Base-by-base conservation (phyloP, 2,329 filamentous ascomycete species). In the Nemania sp. region DNA sequence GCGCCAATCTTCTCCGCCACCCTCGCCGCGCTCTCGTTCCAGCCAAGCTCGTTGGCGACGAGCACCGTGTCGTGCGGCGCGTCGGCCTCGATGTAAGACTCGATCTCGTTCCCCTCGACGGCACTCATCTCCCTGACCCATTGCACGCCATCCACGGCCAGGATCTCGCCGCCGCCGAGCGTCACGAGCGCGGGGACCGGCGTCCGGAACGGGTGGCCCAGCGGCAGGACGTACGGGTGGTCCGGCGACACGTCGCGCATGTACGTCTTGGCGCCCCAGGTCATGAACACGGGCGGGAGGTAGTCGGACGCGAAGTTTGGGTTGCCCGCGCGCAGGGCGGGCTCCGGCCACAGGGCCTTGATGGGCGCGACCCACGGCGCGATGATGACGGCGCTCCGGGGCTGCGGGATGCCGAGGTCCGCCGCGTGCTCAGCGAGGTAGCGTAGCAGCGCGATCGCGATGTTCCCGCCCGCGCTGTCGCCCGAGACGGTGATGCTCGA, bases 41-140 rank as follows among this genome's bases (percentile, higher is more conserved):
- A 83, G 0, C 80, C 81, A 2, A 80, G 20, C 1, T 74, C 15
- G 17, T 71, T 60, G 0, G 77, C 80, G 1, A 78, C 2, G 1
- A 79, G 51, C 17, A 81, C 59, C 6, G 81, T 77, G 68, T 83
- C 82, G 66, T 84, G 81, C 18, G 76, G 75, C 3, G 74, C 77
- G 10, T 69, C 61, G 49, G 75, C 64, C 65, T 79, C 77, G 2
- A 78, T 69, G 63, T 79, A 72, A 12, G 79, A 59, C 53, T 73
- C 73, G 1, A 82, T 20, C 11, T 46, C 43, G 39, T 71, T 72
- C 5, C 65, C 63, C 43, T 62, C 39, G 2, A 68, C 59, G 1
- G 47, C 25, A 4, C 40, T n/a, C 71, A 72, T 73, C 57, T 70
- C 68, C 18, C 63, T 85, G 46, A 89, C 83, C 88, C 88, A 90